These are phyloP conservation scores for Cladophialophora chaetospira DNA, from an alignment of 2,329 filamentous ascomycete genomes.

Conservation along the genomic window DNA sequence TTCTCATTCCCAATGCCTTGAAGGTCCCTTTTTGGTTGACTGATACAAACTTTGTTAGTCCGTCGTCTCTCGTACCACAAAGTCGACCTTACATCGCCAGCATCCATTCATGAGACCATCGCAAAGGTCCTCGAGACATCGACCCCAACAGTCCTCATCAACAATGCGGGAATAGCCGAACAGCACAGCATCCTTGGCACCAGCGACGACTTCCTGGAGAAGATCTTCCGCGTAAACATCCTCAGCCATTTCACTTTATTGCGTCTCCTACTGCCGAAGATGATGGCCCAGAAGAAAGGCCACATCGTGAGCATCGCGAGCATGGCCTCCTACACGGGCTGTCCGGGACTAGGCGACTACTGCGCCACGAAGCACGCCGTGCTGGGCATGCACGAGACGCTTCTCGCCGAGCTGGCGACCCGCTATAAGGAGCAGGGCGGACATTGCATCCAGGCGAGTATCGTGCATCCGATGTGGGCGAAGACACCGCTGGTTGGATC, in stretches of 20 bases:
- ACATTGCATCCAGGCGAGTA: constrained; percentile 23
- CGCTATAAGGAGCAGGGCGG: constrained; percentile 48
- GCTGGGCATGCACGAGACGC: constrained; percentile 66
- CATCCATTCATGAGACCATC: constrained; percentile 58
- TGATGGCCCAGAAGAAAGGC: constrained; percentile 66
- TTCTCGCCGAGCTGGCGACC: constrained; percentile 60
- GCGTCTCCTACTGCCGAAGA: constrained; percentile 66
- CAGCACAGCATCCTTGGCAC: constrained; percentile 64
- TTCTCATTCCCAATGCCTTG: neutral
- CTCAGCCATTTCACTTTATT: constrained; percentile 67
- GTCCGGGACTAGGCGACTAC: constrained; percentile 69
- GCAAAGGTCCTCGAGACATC: constrained; percentile 52
- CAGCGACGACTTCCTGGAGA: constrained; percentile 60
- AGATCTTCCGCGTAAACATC: constrained; percentile 72
- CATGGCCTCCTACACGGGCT: constrained; percentile 61
- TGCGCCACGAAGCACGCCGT: constrained; percentile 66
- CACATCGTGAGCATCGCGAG: constrained; percentile 72
- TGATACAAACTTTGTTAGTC: constrained; percentile 4
- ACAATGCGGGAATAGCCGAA: constrained; percentile 65
- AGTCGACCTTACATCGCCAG: constrained; percentile 63
- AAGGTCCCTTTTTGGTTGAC: no score
- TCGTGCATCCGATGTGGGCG: constrained; percentile 29
- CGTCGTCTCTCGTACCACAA: constrained; percentile 17
- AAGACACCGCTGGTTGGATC: constrained; percentile 32
- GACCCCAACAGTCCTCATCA: constrained; percentile 66